phyloP scores from a whole-genome alignment of 2,329 filamentous ascomycete genomes.

The Lasiodiplodia theobromae region DNA sequence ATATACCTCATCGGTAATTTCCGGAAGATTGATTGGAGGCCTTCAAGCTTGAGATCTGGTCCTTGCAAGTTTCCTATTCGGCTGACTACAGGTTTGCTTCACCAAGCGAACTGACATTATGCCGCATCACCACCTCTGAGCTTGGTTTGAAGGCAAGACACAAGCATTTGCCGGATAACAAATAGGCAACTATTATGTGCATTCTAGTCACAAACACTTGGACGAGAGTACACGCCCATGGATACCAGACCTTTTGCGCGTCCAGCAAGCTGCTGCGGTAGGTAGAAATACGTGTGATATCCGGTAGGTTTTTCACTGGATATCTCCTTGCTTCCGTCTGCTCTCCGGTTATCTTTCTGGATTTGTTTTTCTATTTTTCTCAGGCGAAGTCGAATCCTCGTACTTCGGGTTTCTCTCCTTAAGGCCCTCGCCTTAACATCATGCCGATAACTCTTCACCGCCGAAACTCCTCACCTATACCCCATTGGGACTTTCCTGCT shows the following conservation, averaged over 20 bases:
- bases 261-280: not conserved
- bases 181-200: not conserved
- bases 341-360: not conserved
- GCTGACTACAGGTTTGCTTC: slow-evolving; percentile 15
- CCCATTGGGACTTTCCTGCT: not conserved
- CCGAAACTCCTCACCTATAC: not conserved
- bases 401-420: not conserved
- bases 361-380: not conserved
- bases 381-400: not conserved
- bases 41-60: not conserved
- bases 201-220: slow-evolving; percentile 1
- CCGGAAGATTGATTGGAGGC: not conserved
- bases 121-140: no score
- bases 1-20: not conserved
- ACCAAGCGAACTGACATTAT: slow-evolving; percentile 2
- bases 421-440: not conserved
- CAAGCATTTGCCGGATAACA: no score
- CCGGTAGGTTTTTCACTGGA: slow-evolving; percentile 5
- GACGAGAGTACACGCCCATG: not conserved
- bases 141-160: not conserved
- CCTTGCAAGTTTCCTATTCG: slow-evolving; percentile 2
- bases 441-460: slow-evolving; percentile 5
- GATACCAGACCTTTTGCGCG: not conserved
- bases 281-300: slow-evolving; percentile 7
- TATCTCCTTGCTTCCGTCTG: not conserved